phyloP scores from a whole-genome alignment of 176 grass and related monocot genomes.

The Cymbopogon citratus region DNA sequence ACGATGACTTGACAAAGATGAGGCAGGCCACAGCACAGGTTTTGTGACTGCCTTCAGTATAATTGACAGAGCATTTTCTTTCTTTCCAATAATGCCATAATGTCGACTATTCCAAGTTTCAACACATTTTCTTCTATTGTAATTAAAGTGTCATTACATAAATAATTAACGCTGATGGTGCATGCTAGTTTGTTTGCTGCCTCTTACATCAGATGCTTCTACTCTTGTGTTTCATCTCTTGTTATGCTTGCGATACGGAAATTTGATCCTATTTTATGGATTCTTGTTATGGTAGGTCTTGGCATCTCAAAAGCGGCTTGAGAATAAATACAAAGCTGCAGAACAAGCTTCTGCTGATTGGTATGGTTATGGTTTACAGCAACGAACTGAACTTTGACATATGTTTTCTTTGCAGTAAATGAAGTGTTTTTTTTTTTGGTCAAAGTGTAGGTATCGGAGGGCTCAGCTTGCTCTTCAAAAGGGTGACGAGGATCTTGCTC shows the following conservation, averaged over 20 bases:
- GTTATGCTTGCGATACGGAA: neutral
- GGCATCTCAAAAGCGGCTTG: conserved; percentile 88
- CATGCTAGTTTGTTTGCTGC: neutral
- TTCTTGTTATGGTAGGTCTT: conserved; percentile 58
- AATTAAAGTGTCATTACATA: neutral
- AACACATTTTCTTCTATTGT: neutral
- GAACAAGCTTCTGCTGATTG: conserved; percentile 82
- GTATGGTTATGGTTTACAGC: conserved; percentile 42
- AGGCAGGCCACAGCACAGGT: conserved; percentile 98
- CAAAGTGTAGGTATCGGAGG: conserved; percentile 63
- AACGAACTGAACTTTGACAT: conserved; percentile 2
- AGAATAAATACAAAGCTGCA: conserved; percentile 96
- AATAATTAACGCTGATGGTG: neutral
- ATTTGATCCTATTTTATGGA: neutral
- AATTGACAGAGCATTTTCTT: neutral
- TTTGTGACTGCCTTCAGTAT: conserved; percentile 10
- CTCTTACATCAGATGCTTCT: neutral
- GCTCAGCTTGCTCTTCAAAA: conserved; percentile 97
- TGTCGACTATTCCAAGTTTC: neutral
- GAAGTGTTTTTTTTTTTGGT: neutral
- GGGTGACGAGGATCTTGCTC: conserved; percentile 96
- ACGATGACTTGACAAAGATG: conserved; percentile 97
- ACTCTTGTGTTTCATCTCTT: neutral
- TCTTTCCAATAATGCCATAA: neutral
- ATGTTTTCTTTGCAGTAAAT: conserved; percentile 19